Conservation (phyloP, 169 alveolate genomes). For the Plasmodium knowlesi region DNA sequence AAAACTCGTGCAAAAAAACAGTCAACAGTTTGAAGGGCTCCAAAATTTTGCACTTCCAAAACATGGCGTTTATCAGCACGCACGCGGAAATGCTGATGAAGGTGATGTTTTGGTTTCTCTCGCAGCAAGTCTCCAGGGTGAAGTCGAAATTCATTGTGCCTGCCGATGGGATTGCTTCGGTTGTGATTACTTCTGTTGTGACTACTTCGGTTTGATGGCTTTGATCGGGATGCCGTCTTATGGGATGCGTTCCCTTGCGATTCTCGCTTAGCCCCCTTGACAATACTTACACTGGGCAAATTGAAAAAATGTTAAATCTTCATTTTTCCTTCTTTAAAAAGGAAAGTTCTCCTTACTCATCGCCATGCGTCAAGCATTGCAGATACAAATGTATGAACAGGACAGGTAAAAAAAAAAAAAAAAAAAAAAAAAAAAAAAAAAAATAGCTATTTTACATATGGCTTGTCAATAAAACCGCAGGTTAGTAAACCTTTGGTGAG, state of each 20-base stretch:
- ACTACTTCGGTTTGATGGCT: not conserved
- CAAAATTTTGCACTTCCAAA: slow-evolving; percentile 73
- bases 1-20: slow-evolving; percentile 84
- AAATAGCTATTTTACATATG: not conserved
- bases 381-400: not conserved
- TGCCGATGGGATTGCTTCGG: not conserved
- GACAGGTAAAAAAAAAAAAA: not conserved
- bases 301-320: not conserved
- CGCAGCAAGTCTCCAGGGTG: slow-evolving; percentile 52
- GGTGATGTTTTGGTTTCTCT: slow-evolving; percentile 53
- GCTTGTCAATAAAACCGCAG: not conserved
- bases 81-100: slow-evolving; percentile 30
- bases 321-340: not conserved
- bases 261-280: not conserved
- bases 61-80: slow-evolving; percentile 26
- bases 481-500: not conserved
- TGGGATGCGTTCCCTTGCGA: not conserved
- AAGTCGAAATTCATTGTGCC: slow-evolving; percentile 59
- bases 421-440: not conserved
- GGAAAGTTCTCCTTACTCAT: not conserved
- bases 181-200: not conserved
- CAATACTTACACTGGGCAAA: not conserved
- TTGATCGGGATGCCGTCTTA: not conserved
- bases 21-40: slow-evolving; percentile 82
- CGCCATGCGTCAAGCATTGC: slow-evolving; percentile 1